Evolutionary conservation across 106 monocot genomes (phyloP).

Genomic region (Ottelia alismoides): DNA sequence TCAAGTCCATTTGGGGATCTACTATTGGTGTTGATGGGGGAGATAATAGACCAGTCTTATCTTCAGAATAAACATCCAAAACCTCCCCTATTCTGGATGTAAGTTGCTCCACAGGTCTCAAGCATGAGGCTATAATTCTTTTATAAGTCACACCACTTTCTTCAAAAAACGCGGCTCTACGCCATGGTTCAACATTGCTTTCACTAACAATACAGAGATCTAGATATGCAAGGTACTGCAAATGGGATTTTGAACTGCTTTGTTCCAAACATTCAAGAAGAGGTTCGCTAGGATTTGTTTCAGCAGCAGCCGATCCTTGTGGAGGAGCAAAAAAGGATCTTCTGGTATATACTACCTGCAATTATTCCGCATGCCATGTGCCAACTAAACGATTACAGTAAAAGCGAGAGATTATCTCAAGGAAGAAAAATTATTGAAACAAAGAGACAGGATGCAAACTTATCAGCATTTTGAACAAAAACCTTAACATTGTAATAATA

Average conservation of each 20-base stretch:
- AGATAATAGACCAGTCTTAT: slow-evolving; percentile 49
- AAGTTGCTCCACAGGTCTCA: slow-evolving; percentile 78
- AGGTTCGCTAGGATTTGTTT: slow-evolving; percentile 84
- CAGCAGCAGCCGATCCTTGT: slow-evolving; percentile 90
- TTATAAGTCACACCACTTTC: slow-evolving; percentile 88
- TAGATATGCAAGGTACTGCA: slow-evolving; percentile 85
- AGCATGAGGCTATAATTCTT: slow-evolving; percentile 51
- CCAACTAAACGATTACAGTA: no score
- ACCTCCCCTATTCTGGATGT: slow-evolving; percentile 45
- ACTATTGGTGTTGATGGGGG: slow-evolving; percentile 34
- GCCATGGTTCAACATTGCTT: slow-evolving; percentile 83
- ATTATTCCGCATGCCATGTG: no score
- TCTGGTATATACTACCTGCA: slow-evolving; percentile 76
- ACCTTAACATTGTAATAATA: no score
- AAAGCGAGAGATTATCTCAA: no score
- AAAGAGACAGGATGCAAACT: no score
- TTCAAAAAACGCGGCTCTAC: slow-evolving; percentile 90
- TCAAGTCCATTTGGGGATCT: slow-evolving; percentile 22
- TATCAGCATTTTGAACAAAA: no score
- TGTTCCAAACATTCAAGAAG: slow-evolving; percentile 80
- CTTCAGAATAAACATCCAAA: slow-evolving; percentile 41
- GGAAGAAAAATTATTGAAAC: no score
- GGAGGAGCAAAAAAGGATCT: slow-evolving; percentile 72
- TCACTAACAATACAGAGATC: slow-evolving; percentile 73
- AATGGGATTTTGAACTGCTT: slow-evolving; percentile 60